Percentiles rank a stretch among this genome's conserved stretches.
These are phyloP conservation scores for Blastocystis sp. DNA, from an alignment of 352 stramenopile genomes.

Conservation along the genomic window DNA sequence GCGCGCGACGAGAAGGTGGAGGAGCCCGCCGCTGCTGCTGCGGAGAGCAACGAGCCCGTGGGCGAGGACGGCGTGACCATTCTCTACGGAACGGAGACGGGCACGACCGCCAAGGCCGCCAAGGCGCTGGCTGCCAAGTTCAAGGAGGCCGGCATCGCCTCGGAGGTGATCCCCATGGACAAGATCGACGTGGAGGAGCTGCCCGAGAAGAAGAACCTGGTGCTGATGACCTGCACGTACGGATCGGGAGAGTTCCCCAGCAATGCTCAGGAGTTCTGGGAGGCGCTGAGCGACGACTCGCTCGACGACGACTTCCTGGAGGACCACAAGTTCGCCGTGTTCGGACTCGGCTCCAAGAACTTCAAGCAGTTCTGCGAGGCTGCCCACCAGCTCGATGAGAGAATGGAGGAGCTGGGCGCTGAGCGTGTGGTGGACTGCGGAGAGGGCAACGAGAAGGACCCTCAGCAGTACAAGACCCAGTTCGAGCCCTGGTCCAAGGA, in stretches of 20 bases:
- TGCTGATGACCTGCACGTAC: constrained; percentile 55
- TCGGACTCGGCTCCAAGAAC: constrained; percentile 44
- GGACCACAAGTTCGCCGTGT: constrained; percentile 36
- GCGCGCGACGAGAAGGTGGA: constrained; percentile 54
- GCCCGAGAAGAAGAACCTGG: constrained; percentile 54
- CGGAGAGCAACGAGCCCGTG: not conserved
- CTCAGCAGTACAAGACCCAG: constrained; percentile 50
- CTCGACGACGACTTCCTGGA: constrained; percentile 54
- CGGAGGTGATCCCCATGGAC: constrained; percentile 49
- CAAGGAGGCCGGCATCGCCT: constrained; percentile 50
- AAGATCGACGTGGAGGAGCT: constrained; percentile 54
- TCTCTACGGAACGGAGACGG: constrained; percentile 38
- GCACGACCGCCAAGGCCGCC: constrained; percentile 33
- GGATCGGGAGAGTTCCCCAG: constrained; percentile 47
- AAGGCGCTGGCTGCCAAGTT: constrained; percentile 53
- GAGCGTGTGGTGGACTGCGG: constrained; percentile 51
- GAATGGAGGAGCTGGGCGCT: constrained; percentile 52
- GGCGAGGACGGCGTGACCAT: constrained; percentile 43
- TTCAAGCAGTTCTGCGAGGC: constrained; percentile 53
- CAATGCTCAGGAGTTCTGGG: constrained; percentile 53
- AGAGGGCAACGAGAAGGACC: constrained; percentile 55
- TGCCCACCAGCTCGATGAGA: constrained; percentile 43
- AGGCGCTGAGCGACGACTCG: constrained; percentile 23
- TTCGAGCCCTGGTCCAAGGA: constrained; percentile 53
- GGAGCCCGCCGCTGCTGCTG: constrained; percentile 7